phyloP scores from a whole-genome alignment of 441 rosid species.

The Melastoma candidum region DNA sequence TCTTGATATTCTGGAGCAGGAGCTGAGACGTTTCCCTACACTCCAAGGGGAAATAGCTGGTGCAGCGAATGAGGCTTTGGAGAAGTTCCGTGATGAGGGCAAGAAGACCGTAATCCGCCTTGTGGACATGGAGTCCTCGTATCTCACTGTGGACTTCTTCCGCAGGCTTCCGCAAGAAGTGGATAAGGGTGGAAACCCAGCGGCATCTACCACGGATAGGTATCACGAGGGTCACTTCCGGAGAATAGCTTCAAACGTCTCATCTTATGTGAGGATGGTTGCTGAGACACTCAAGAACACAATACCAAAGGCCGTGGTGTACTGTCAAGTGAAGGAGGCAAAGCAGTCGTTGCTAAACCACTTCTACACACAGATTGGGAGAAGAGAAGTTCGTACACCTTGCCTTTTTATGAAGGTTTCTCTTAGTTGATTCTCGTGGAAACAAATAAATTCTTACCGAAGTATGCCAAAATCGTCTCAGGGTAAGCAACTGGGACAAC shows the following conservation, averaged over 20 bases:
- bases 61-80: slow-evolving; percentile 57
- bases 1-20: slow-evolving; percentile 27
- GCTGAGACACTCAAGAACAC: slow-evolving; percentile 62
- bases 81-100: slow-evolving; percentile 67
- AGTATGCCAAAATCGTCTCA: slow-evolving; percentile 16
- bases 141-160: slow-evolving; percentile 81
- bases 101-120: slow-evolving; percentile 55
- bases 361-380: slow-evolving; percentile 65
- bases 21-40: slow-evolving; percentile 66
- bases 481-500: slow-evolving; percentile 59
- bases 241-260: slow-evolving; percentile 76
- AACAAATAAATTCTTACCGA: too few species aligned
- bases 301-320: slow-evolving; percentile 75
- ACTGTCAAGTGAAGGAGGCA: slow-evolving; percentile 83
- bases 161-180: slow-evolving; percentile 73
- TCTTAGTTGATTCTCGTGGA: too few species aligned
- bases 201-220: slow-evolving; percentile 30
- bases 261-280: slow-evolving; percentile 67
- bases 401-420: not conserved
- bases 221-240: slow-evolving; percentile 59
- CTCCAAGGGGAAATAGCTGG: slow-evolving; percentile 65
- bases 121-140: slow-evolving; percentile 88
- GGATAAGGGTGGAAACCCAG: slow-evolving; percentile 23
- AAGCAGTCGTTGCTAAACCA: slow-evolving; percentile 48
- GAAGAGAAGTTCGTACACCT: slow-evolving; percentile 43